Percentiles rank a stretch among this genome's conserved stretches.
These are phyloP conservation scores for Kluyveromyces siamensis DNA, from an alignment of 805 yeast species.

Conservation along the genomic window DNA sequence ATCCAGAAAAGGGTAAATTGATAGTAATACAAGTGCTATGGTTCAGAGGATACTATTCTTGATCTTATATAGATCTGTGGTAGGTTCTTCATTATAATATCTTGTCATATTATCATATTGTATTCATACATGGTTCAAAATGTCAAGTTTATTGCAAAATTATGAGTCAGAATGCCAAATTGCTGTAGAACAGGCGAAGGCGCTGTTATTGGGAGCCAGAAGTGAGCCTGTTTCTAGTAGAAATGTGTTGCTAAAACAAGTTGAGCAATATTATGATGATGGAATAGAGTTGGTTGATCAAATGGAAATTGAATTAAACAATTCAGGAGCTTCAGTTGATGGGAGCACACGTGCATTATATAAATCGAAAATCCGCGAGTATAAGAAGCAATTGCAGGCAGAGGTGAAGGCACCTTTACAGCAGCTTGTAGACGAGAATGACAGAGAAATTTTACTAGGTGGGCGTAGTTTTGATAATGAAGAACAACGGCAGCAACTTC, in stretches of 20 bases:
- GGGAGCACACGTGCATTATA: conserved; percentile 44
- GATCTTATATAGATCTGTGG: no score
- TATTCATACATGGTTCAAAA: conserved; percentile 1
- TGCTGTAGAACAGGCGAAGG: conserved; percentile 21
- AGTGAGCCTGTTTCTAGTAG: conserved; percentile 16
- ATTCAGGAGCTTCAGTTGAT: conserved; percentile 32
- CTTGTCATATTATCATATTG: not conserved
- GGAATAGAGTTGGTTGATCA: conserved; percentile 65
- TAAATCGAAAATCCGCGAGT: conserved; percentile 70
- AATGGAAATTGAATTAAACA: conserved; percentile 82
- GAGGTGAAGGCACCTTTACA: conserved; percentile 48
- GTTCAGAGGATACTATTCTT: no score
- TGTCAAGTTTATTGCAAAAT: conserved; percentile 21
- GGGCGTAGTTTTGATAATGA: conserved; percentile 33
- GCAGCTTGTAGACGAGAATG: conserved; percentile 56
- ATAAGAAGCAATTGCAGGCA: conserved; percentile 48
- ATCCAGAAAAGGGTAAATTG: not conserved
- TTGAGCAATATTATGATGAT: conserved; percentile 27
- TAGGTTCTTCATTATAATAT: no score
- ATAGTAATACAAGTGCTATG: no score
- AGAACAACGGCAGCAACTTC: conserved; percentile 70
- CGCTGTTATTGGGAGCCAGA: conserved; percentile 12
- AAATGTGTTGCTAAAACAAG: conserved; percentile 16
- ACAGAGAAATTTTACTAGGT: conserved; percentile 68
- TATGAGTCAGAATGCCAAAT: conserved; percentile 33